Evolutionary conservation across 257 asterid genomes (phyloP).

Genomic region (Mentha longifolia): DNA sequence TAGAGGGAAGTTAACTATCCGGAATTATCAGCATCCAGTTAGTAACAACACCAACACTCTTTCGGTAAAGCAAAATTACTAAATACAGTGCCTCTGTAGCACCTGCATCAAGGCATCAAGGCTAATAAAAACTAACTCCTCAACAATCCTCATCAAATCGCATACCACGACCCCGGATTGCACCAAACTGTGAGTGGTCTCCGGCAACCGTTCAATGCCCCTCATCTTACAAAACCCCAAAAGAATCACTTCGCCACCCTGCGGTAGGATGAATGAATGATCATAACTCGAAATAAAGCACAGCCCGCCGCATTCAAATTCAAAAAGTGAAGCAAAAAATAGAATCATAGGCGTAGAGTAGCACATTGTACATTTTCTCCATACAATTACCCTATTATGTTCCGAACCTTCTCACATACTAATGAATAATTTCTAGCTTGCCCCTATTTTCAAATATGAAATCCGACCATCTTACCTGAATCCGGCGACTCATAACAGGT

Average conservation of each 20-base stretch:
- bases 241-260: constrained; percentile 7
- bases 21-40: constrained; percentile 13
- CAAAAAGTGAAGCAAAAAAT: neutral
- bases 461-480: neutral
- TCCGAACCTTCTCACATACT: neutral
- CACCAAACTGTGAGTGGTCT: constrained; percentile 64
- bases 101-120: constrained; percentile 90
- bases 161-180: constrained; percentile 73
- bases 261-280: constrained; percentile 18
- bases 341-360: neutral
- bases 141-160: constrained; percentile 83
- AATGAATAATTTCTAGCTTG: neutral
- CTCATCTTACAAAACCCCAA: constrained; percentile 52
- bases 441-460: constrained; percentile 1
- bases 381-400: no score
- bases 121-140: constrained; percentile 84
- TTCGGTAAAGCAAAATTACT: neutral
- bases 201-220: constrained; percentile 70
- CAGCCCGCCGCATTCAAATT: constrained; percentile 10
- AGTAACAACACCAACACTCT: constrained; percentile 5
- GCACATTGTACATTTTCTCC: neutral
- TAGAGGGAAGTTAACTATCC: no score
- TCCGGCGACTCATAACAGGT: neutral
- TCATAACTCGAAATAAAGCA: neutral
- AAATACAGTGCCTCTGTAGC: constrained; percentile 66